Percentiles rank a stretch among this genome's conserved stretches.
Evolutionary conservation across 2,329 filamentous ascomycete genomes (phyloP).

Genomic region (Xylaria sp.): DNA sequence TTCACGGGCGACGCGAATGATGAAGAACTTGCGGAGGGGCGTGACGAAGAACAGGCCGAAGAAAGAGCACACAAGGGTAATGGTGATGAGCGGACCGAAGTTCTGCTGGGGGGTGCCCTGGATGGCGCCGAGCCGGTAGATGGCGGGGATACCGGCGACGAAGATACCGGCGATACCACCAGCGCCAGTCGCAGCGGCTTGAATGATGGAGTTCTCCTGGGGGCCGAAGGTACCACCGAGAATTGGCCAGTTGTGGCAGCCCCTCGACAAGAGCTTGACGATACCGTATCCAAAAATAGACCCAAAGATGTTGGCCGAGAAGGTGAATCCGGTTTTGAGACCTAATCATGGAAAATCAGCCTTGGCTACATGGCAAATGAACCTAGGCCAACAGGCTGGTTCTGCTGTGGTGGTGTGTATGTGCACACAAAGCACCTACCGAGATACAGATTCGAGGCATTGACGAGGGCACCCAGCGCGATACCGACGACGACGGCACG

Average conservation of each 20-base stretch:
- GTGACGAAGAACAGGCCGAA: slow-evolving; percentile 73
- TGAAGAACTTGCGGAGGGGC: slow-evolving; percentile 74
- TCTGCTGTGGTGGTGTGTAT: not conserved
- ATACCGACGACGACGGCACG: slow-evolving; percentile 64
- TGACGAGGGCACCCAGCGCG: slow-evolving; percentile 64
- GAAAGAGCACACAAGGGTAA: slow-evolving; percentile 71
- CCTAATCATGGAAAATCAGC: slow-evolving; percentile 46
- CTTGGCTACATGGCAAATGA: not conserved
- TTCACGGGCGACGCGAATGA: slow-evolving; percentile 72
- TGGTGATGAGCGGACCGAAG: slow-evolving; percentile 67
- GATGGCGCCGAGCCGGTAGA: slow-evolving; percentile 64
- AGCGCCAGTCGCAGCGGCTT: slow-evolving; percentile 65
- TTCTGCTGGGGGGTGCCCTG: slow-evolving; percentile 60
- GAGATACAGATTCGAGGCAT: slow-evolving; percentile 68
- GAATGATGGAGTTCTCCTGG: slow-evolving; percentile 67
- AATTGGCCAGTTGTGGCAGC: slow-evolving; percentile 58
- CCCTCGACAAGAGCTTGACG: slow-evolving; percentile 60
- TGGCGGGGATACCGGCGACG: slow-evolving; percentile 65
- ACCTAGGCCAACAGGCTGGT: slow-evolving; percentile 28
- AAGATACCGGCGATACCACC: slow-evolving; percentile 66
- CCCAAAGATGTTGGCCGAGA: slow-evolving; percentile 57
- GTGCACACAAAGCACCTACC: slow-evolving; percentile 53
- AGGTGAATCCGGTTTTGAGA: slow-evolving; percentile 60
- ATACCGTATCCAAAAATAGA: slow-evolving; percentile 68
- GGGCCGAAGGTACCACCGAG: slow-evolving; percentile 66